Conservation (phyloP, 306 rosid genomes). For the Cucurbita argyrosperma region DNA sequence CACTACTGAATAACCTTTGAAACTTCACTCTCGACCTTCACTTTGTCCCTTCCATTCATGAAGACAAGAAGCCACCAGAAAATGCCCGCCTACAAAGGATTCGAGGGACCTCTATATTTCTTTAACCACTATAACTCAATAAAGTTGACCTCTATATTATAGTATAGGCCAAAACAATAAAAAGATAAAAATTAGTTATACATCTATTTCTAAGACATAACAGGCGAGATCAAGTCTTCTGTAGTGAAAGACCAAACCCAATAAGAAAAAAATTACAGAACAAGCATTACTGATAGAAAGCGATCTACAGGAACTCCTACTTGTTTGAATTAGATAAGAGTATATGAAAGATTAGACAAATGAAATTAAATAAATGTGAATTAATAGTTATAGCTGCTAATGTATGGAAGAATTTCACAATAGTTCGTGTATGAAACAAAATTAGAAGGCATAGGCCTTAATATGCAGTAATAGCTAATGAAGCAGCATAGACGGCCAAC, state of each 20-base stretch:
- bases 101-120: no score
- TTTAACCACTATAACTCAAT: no score
- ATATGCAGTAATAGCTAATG: constrained; percentile 1
- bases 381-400: not conserved
- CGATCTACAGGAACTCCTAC: not conserved
- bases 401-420: not conserved
- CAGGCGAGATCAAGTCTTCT: not conserved
- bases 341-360: not conserved
- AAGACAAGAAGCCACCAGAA: no score
- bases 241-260: constrained; percentile 2
- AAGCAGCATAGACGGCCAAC: constrained; percentile 31
- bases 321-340: not conserved
- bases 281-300: not conserved
- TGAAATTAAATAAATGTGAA: not conserved
- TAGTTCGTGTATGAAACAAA: not conserved
- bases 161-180: not conserved
- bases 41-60: no score
- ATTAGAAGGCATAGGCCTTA: not conserved
- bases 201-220: not conserved
- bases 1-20: no score
- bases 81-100: no score
- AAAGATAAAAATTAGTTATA: not conserved
- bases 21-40: no score
- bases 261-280: not conserved
- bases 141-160: no score